These are phyloP conservation scores for Kurtzmaniella fragi DNA, from an alignment of 805 yeast species.

Conservation along the genomic window DNA sequence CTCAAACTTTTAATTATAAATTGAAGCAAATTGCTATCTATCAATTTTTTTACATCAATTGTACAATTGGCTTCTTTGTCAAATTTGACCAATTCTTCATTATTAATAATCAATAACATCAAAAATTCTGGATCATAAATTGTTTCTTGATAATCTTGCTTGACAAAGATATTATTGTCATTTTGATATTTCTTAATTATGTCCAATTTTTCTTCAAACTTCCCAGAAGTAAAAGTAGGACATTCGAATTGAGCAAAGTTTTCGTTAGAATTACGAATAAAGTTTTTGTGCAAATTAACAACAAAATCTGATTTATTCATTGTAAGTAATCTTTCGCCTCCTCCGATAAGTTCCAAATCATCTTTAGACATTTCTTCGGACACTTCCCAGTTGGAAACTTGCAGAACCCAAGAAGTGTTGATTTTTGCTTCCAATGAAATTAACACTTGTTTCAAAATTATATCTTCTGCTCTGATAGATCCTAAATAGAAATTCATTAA, in stretches of 20 bases:
- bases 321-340: constrained; percentile 41
- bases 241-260: background rate
- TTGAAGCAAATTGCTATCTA: constrained; percentile 54
- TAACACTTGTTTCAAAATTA: constrained; percentile 53
- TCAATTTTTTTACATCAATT: constrained; percentile 51
- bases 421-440: constrained; percentile 50
- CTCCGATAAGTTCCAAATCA: constrained; percentile 44
- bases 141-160: constrained; percentile 19
- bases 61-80: constrained; percentile 21
- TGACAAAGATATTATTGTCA: constrained; percentile 9
- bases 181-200: background rate
- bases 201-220: background rate
- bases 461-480: constrained; percentile 54
- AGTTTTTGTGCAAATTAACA: constrained; percentile 46
- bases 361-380: constrained; percentile 32
- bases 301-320: constrained; percentile 42
- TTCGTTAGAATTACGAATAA: constrained; percentile 45
- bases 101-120: constrained; percentile 55
- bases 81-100: constrained; percentile 52
- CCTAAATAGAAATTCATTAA: constrained; percentile 56
- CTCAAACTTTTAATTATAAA: constrained; percentile 42
- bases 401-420: constrained; percentile 59
- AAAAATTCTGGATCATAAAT: constrained; percentile 71
- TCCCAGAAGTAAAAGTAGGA: background rate
- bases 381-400: constrained; percentile 64